Base-by-base conservation (phyloP, 257 asterid species). In the Verbascum thapsus region DNA sequence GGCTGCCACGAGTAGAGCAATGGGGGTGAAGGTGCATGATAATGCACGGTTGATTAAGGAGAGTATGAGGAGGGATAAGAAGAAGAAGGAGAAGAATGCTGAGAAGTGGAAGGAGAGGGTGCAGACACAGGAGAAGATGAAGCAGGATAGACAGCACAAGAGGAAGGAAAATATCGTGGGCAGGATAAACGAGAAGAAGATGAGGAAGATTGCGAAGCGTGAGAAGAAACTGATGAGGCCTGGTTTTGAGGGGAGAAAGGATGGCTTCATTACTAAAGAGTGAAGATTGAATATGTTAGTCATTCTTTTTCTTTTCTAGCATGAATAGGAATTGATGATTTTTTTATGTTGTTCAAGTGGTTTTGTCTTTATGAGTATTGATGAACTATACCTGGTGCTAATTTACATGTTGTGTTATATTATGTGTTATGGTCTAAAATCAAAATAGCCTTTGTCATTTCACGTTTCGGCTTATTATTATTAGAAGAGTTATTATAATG, bases 211-310 rank as follows among this genome's bases (percentile, higher is more conserved):
- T 52, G 90, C 95, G 5, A 88, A 88, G 71, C 80, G 96, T 32
- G 97, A 91, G 90, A 91, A 91, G 95, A 91, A 91, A 78, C 69
- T 88, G 63, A 80, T 88, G 96, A 86, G 98, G 78, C 95, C 95
- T 0, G 97, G 98, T 2, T 91, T 88, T 16, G 98, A 91, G 81
- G 98, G 98, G 5, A 69, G 96, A 20, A 88, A 80, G 66, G 84
- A 78, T 41, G 88, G 86, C 4, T 86, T 65, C 66, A 83, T 91
- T 68, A 88, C 96, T 23, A 43, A 81, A 44, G 81, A 85, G 32
- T 86, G 83, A 85, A 65, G 44, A 45, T 62, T 63, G 58, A 11
- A 59, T 63, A 58, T 32, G 37, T 17, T 70, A 55, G 58, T 50
- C 51, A 59, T 17, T 16, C 40, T 61, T 52, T 34, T 53, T 37